Percentiles rank a stretch among this genome's conserved stretches.
Conservation (phyloP, 2,329 filamentous ascomycete species). For the Colletotrichum brevisporum region DNA sequence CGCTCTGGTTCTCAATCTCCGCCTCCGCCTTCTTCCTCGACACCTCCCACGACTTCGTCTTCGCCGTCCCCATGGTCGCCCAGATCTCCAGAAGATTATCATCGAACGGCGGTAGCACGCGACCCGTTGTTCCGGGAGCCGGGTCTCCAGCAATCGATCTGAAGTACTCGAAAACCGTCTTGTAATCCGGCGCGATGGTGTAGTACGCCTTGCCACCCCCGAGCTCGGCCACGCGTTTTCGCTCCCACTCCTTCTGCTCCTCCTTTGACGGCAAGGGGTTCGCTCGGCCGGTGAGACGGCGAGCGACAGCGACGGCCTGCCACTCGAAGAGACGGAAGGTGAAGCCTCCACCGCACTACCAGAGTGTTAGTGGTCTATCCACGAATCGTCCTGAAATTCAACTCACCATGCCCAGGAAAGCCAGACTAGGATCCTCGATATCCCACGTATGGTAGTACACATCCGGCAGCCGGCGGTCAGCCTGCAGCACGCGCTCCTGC, state of each 20-base stretch:
- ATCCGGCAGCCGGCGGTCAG: conserved; percentile 49
- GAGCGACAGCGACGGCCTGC: conserved; percentile 54
- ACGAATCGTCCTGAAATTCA: not conserved
- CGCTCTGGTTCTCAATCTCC: conserved; percentile 20
- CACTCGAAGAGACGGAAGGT: conserved; percentile 56
- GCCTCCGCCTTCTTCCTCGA: conserved; percentile 48
- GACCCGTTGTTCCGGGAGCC: conserved; percentile 52
- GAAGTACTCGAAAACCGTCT: conserved; percentile 56
- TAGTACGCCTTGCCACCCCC: conserved; percentile 53
- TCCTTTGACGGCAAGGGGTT: conserved; percentile 44
- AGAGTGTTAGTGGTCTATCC: not conserved
- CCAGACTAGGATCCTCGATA: conserved; percentile 52
- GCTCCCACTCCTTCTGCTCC: conserved; percentile 52
- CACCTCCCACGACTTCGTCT: conserved; percentile 48
- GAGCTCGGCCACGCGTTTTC: conserved; percentile 45
- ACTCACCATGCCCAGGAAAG: conserved; percentile 54
- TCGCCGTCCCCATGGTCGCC: conserved; percentile 48
- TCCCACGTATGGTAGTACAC: conserved; percentile 55
- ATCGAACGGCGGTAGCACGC: conserved; percentile 58
- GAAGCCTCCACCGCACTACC: conserved; percentile 52
- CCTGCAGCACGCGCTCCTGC: conserved; percentile 57
- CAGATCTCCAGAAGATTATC: conserved; percentile 53
- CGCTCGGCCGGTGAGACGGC: conserved; percentile 51
- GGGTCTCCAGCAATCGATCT: conserved; percentile 59
- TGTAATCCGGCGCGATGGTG: conserved; percentile 52